These are phyloP conservation scores for Colletotrichum sp. DNA, from an alignment of 2,329 filamentous ascomycete species.

Conservation along the genomic window DNA sequence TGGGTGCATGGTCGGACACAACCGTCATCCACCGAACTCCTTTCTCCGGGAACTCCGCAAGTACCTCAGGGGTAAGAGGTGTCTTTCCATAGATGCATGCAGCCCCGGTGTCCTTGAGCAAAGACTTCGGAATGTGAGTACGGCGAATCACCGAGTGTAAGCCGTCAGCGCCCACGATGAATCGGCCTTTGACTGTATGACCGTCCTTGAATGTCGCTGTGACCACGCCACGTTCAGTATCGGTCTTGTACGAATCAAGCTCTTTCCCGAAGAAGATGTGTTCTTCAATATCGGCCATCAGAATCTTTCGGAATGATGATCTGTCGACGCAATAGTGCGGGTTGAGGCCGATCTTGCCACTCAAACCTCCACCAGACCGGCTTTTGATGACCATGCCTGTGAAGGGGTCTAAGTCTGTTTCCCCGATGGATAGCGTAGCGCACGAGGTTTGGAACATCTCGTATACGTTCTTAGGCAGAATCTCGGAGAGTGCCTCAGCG, in stretches of 20 bases:
- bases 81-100: background rate
- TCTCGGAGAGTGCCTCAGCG: background rate
- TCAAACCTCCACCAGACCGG: conserved; percentile 50
- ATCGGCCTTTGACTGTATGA: conserved; percentile 58
- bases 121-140: conserved; percentile 33
- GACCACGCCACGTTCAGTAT: conserved; percentile 59
- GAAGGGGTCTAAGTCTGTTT: background rate
- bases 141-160: conserved; percentile 65
- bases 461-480: background rate
- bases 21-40: background rate
- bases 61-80: background rate
- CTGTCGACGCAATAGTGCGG: conserved; percentile 56
- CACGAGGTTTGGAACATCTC: background rate
- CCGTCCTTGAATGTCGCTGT: conserved; percentile 65
- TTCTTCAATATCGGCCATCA: background rate
- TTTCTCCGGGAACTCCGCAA: background rate
- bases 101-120: background rate
- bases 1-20: background rate
- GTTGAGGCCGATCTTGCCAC: conserved; percentile 53
- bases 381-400: background rate
- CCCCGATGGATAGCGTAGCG: background rate
- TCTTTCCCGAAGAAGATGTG: background rate
- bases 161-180: conserved; percentile 68
- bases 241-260: conserved; percentile 27
- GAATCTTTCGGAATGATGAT: background rate